Evolutionary conservation across 148 eudicot genomes (phyloP).

Genomic region (Polygonum maritimum): DNA sequence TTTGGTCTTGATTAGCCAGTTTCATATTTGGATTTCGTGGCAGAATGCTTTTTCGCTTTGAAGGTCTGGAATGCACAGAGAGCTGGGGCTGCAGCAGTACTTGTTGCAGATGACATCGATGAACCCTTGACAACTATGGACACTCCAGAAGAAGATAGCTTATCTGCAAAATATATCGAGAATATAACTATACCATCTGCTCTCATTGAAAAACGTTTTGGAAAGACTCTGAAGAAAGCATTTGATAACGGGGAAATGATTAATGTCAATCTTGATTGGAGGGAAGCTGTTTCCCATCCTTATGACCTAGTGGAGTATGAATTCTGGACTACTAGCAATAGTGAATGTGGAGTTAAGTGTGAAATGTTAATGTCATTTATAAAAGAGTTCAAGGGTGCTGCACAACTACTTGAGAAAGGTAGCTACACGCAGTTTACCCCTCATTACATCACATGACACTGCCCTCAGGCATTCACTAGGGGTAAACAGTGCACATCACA

Average conservation of each 20-base stretch:
- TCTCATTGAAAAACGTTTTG: slow-evolving; percentile 58
- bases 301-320: slow-evolving; percentile 90
- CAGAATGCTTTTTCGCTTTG: slow-evolving; percentile 82
- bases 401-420: slow-evolving; percentile 82
- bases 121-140: slow-evolving; percentile 86
- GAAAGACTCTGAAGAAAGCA: slow-evolving; percentile 54
- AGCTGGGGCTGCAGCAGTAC: slow-evolving; percentile 92
- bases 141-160: slow-evolving; percentile 64
- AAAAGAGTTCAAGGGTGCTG: slow-evolving; percentile 86
- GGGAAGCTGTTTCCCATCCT: slow-evolving; percentile 94
- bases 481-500: slow-evolving; percentile 92
- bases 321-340: slow-evolving; percentile 94
- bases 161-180: slow-evolving; percentile 69
- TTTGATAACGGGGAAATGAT: slow-evolving; percentile 59
- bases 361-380: slow-evolving; percentile 82
- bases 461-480: slow-evolving; percentile 73
- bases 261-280: slow-evolving; percentile 92
- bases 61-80: slow-evolving; percentile 93
- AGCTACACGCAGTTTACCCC: slow-evolving; percentile 83
- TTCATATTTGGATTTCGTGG: slow-evolving; percentile 5
- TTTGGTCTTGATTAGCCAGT: background rate
- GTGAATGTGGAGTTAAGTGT: slow-evolving; percentile 84
- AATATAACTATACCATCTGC: slow-evolving; percentile 92
- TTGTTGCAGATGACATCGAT: slow-evolving; percentile 69
- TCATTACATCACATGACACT: slow-evolving; percentile 93